phyloP scores from a whole-genome alignment of 164 flowering plant species.

The Vitis rupestris region DNA sequence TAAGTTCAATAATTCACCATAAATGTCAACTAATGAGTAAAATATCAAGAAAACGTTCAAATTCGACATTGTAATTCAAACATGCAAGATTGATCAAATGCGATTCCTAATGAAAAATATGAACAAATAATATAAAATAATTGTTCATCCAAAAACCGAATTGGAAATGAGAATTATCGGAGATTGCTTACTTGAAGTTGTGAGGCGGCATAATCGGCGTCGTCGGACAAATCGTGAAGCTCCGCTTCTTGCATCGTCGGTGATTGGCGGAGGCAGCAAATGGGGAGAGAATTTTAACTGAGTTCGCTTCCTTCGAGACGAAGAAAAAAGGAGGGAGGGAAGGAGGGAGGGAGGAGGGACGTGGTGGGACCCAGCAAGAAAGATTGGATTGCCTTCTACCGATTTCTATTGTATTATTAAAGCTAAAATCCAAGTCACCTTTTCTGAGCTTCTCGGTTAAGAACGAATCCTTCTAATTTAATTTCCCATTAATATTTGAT shows the following conservation, averaged over 20 bases:
- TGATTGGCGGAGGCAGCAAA: background rate
- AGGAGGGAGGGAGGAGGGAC: slow-evolving; percentile 1
- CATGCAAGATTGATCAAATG: background rate
- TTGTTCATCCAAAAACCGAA: background rate
- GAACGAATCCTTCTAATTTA: too few species aligned
- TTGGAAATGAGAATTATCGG: background rate
- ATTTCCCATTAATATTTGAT: too few species aligned
- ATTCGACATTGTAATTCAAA: background rate
- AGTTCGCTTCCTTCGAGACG: slow-evolving; percentile 12
- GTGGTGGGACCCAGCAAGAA: background rate
- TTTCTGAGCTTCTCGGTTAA: too few species aligned
- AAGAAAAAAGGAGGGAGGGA: slow-evolving; percentile 7
- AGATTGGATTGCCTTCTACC: too few species aligned
- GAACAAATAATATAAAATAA: too few species aligned
- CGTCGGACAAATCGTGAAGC: slow-evolving; percentile 87
- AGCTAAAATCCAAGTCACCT: too few species aligned
- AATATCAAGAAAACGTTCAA: background rate
- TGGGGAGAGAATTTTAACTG: background rate
- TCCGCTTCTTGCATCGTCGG: slow-evolving; percentile 75
- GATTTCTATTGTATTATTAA: too few species aligned
- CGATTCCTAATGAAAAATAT: too few species aligned
- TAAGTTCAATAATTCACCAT: background rate
- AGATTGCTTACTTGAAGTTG: slow-evolving; percentile 53
- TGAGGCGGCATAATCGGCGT: slow-evolving; percentile 95
- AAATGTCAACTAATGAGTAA: background rate